Conservation (phyloP, 768 basidiomycete species). For the Hebeloma cylindrosporum region DNA sequence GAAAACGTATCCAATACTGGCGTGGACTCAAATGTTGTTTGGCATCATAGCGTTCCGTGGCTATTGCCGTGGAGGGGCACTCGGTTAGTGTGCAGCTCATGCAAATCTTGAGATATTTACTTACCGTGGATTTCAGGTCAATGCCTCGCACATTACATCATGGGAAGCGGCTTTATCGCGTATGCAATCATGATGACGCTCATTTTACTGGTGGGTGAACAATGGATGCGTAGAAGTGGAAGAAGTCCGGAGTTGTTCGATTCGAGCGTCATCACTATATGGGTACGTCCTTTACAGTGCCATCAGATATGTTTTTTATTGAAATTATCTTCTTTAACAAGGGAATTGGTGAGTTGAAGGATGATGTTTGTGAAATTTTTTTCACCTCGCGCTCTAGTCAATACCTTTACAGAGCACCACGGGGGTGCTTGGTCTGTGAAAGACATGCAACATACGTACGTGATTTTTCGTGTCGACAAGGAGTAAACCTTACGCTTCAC, state of each 20-base stretch:
- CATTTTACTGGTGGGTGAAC: slow-evolving; percentile 72
- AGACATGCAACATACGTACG: slow-evolving; percentile 93
- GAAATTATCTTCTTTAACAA: slow-evolving; percentile 17
- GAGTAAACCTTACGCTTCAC: not conserved
- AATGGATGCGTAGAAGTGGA: slow-evolving; percentile 70
- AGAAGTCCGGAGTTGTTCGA: slow-evolving; percentile 86
- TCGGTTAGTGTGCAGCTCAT: slow-evolving; percentile 40
- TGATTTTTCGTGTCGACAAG: too few species aligned
- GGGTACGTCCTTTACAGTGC: slow-evolving; percentile 36
- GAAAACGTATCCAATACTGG: slow-evolving; percentile 79
- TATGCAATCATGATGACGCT: slow-evolving; percentile 84
- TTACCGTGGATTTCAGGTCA: slow-evolving; percentile 44
- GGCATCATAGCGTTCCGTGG: slow-evolving; percentile 73
- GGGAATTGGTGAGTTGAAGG: slow-evolving; percentile 53
- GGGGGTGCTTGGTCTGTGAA: slow-evolving; percentile 82
- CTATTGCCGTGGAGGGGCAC: slow-evolving; percentile 74
- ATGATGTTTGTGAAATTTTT: slow-evolving; percentile 1
- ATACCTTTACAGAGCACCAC: slow-evolving; percentile 92
- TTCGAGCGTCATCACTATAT: slow-evolving; percentile 60
- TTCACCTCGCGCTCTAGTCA: slow-evolving; percentile 47
- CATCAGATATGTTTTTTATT: not conserved
- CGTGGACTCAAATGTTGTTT: slow-evolving; percentile 89
- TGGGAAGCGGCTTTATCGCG: slow-evolving; percentile 89
- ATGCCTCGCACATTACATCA: slow-evolving; percentile 87
- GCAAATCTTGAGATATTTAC: too few species aligned